phyloP scores from a whole-genome alignment of 345 rosid species.

The Eucalyptus globulus region DNA sequence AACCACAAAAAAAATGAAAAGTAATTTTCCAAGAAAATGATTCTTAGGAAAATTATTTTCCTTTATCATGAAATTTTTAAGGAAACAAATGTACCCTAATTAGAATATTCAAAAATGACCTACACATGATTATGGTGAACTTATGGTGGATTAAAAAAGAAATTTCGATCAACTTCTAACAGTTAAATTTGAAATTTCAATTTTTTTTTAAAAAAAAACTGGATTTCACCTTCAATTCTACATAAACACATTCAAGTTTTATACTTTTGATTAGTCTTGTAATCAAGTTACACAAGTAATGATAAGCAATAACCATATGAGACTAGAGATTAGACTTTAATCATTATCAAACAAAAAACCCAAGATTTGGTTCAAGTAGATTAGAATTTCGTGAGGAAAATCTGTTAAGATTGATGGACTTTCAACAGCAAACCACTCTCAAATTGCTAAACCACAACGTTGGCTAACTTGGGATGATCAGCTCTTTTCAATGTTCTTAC shows the following conservation, averaged over 20 bases:
- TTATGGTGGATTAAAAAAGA: not conserved
- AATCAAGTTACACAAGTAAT: not conserved
- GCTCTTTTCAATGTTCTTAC: not conserved
- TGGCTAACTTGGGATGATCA: not conserved
- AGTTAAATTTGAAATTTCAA: not conserved
- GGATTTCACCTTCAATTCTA: not conserved
- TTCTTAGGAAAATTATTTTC: not conserved
- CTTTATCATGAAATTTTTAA: not conserved
- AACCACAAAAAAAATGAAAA: not conserved
- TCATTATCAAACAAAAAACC: not conserved
- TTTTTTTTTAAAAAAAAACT: not conserved
- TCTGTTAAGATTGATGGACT: not conserved
- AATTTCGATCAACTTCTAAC: fast-evolving
- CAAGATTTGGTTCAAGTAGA: not conserved
- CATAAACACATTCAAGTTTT: not conserved
- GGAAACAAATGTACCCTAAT: not conserved
- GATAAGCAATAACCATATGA: not conserved
- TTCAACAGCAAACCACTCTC: not conserved
- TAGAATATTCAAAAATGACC: not conserved
- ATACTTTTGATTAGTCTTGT: not conserved
- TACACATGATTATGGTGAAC: not conserved
- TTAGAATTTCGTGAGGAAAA: not conserved
- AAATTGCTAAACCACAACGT: not conserved
- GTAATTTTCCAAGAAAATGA: not conserved
- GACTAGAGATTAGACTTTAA: not conserved